A percentile compares a stretch with the other conserved stretches of the same genome.
Evolutionary conservation across 1,139 yeast genomes (phyloP).

Genomic region (Yarrowia galli): DNA sequence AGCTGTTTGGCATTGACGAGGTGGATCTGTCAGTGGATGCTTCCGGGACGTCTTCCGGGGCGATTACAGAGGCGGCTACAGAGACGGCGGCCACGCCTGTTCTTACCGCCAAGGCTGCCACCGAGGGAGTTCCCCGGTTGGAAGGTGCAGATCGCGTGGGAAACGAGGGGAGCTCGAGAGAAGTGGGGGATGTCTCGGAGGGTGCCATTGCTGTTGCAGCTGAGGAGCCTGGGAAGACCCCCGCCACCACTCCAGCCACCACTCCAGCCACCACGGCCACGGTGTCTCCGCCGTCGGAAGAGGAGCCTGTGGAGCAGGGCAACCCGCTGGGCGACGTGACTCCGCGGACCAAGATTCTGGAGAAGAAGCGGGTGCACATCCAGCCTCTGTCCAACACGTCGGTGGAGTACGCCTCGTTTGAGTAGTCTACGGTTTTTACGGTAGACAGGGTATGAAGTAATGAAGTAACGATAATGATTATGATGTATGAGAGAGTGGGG

Average conservation of each 20-base stretch:
- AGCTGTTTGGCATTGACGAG: constrained; percentile 63
- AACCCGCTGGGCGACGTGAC: constrained; percentile 17
- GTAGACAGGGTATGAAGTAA: constrained; percentile 37
- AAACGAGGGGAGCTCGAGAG: background rate
- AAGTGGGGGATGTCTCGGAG: too few species aligned
- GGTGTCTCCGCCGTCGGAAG: constrained; percentile 12
- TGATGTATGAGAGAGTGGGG: constrained; percentile 4
- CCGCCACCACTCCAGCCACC: too few species aligned
- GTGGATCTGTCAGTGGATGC: background rate
- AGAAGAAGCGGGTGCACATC: constrained; percentile 21
- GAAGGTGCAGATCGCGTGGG: too few species aligned
- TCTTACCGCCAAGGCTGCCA: constrained; percentile 6
- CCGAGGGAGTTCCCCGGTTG: background rate
- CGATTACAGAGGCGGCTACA: too few species aligned
- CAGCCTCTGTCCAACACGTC: constrained; percentile 39
- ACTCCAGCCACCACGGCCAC: background rate
- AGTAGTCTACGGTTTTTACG: background rate
- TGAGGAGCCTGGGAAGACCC: too few species aligned
- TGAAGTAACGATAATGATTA: constrained; percentile 39
- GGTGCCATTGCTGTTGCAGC: too few species aligned
- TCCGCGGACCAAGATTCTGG: constrained; percentile 9
- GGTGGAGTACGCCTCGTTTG: constrained; percentile 34
- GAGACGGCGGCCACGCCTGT: constrained; percentile 4
- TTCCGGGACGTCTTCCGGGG: background rate
- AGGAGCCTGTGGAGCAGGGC: constrained; percentile 25